Evolutionary conservation across 2,329 filamentous ascomycete genomes (phyloP), one percentile per base, ranked within the genome.

Genomic region (Penicillium sp.): DNA sequence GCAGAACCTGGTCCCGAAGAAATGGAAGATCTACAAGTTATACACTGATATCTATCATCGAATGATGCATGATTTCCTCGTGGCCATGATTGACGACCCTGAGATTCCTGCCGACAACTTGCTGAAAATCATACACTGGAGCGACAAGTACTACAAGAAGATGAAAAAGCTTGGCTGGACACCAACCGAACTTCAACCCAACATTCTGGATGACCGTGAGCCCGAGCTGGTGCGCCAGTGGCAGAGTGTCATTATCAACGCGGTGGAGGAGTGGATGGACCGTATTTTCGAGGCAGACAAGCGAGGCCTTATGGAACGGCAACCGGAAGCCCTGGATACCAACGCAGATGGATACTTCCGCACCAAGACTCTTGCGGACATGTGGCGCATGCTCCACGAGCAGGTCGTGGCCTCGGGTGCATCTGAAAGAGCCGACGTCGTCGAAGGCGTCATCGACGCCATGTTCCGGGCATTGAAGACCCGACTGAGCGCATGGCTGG

Each of bases 381-480:
- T 97, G 79, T 99, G 95, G 92, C 88, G 92, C 54, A 97, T 99
- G 91, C 79, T 99, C 57, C 86, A 89, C 60, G 92, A 99, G 72
- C 94, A 99, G 72, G 82, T 96, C 30, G 84, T 88, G 57, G 90
- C 91, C 0, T 92, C 92, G 4, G 86, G 85, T 36, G 88, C 89
- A 64, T 96, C 91, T 40, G 83, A 92, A 66, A 88, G 94, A 46
- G 82, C 86, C 49, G 94, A 97, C 67, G 91, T 99, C 0, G 87
- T 92, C 8, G 92, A 97, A 74, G 94, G 94, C 57, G 92, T 97
- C 33, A 86, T 97, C 45, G 94, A 97, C 70, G 88, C 92, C 69
- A 97, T 97, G 90, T 92, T 96, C 75, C 80, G 89, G 44, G 86
- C 92, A 13, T 81, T 99, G 38, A 89, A 91, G 60, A 78, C 81